Conservation (phyloP, 2,329 filamentous ascomycete genomes). For the Apiospora malaysiana region DNA sequence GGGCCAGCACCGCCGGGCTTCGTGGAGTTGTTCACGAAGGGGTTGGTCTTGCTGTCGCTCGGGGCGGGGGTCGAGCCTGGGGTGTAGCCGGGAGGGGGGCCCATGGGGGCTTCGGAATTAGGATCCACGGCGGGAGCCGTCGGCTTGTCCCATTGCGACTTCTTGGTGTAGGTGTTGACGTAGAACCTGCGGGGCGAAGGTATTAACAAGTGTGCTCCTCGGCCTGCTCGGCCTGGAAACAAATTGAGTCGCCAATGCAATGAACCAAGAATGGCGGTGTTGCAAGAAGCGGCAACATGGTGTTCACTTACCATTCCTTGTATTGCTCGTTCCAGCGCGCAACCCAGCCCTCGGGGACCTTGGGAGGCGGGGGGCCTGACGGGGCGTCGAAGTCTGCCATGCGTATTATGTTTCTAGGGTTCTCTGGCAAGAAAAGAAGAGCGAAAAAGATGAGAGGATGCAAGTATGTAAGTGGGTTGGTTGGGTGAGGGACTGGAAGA, state of each 20-base stretch:
- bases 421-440: not conserved
- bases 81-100: slow-evolving; percentile 72
- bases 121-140: slow-evolving; percentile 68
- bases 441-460: not conserved
- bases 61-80: slow-evolving; percentile 51
- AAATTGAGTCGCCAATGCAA: not conserved
- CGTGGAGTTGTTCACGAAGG: slow-evolving; percentile 59
- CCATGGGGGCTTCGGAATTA: slow-evolving; percentile 53
- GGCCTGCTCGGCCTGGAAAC: not conserved
- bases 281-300: not conserved
- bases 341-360: slow-evolving; percentile 80
- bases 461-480: not conserved
- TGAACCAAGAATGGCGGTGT: not conserved
- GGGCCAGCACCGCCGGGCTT: slow-evolving; percentile 26
- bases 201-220: not conserved
- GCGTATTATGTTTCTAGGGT: slow-evolving; percentile 23
- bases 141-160: slow-evolving; percentile 89
- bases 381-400: slow-evolving; percentile 64
- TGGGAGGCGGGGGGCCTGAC: slow-evolving; percentile 61
- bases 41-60: slow-evolving; percentile 71
- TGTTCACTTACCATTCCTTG: slow-evolving; percentile 67
- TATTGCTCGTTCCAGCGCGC: slow-evolving; percentile 88
- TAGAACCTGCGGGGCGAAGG: slow-evolving; percentile 71
- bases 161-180: slow-evolving; percentile 85
- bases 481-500: not conserved